These are phyloP conservation scores for Trichoderma sp. DNA, from an alignment of 2,329 filamentous ascomycete species.

Conservation along the genomic window DNA sequence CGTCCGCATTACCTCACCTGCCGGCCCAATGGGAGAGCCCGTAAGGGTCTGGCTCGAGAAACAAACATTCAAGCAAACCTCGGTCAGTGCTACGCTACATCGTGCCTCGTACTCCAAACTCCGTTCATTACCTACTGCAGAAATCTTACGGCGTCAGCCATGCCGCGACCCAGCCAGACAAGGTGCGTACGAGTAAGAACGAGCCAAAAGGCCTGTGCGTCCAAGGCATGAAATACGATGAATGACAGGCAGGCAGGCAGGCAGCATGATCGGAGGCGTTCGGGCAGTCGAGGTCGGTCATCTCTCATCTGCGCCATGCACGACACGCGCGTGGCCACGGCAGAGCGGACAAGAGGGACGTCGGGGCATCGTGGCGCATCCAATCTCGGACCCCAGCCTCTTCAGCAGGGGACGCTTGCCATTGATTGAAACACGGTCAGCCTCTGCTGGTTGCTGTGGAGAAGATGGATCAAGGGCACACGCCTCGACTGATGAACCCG, in stretches of 20 bases:
- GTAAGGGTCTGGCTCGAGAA: not conserved
- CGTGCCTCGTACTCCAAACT: too few species aligned
- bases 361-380: not conserved
- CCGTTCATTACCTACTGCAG: not conserved
- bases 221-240: too few species aligned
- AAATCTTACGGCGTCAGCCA: constrained; percentile 5
- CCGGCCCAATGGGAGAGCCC: not conserved
- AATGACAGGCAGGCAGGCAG: not conserved
- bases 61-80: not conserved
- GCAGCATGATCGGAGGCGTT: constrained; percentile 21
- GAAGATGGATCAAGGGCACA: constrained; percentile 10
- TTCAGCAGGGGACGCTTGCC: not conserved
- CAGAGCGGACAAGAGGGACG: constrained; percentile 10
- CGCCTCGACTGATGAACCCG: too few species aligned
- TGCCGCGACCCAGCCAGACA: not conserved
- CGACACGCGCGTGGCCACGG: constrained; percentile 25
- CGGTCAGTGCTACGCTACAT: too few species aligned
- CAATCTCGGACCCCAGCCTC: constrained; percentile 20
- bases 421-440: not conserved
- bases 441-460: constrained; percentile 26
- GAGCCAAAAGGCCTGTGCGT: not conserved
- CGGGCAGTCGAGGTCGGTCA: constrained; percentile 9
- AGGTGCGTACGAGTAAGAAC: not conserved
- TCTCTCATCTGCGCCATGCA: constrained; percentile 23
- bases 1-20: constrained; percentile 11